phyloP scores from a whole-genome alignment of 306 rosid species.

The Fagus sylvatica region DNA sequence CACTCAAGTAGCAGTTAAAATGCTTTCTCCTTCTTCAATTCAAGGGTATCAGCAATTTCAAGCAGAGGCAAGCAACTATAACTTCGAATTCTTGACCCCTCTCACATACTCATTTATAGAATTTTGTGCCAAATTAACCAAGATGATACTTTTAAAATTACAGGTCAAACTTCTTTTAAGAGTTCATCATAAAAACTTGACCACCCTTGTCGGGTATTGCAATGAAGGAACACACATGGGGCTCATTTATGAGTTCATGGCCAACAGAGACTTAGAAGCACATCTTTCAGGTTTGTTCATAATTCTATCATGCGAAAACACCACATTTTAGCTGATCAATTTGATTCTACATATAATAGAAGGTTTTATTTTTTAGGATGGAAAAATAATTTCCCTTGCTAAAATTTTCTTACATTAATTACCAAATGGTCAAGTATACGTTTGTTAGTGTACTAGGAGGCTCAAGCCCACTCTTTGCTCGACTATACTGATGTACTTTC shows the following conservation, averaged over 20 bases:
- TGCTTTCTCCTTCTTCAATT: slow-evolving; percentile 40
- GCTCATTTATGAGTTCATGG: slow-evolving; percentile 42
- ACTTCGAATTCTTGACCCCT: not conserved
- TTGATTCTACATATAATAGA: no score
- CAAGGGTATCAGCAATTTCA: slow-evolving; percentile 50
- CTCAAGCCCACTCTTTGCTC: no score
- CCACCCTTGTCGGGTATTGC: slow-evolving; percentile 40
- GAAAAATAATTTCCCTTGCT: no score
- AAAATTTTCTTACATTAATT: no score
- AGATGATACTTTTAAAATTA: not conserved
- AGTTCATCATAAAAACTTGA: slow-evolving; percentile 40
- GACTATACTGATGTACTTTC: no score
- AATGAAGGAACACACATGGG: slow-evolving; percentile 28
- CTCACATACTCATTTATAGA: no score
- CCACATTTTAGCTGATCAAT: no score
- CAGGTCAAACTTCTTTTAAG: slow-evolving; percentile 30
- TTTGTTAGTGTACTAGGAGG: no score
- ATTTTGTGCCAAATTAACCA: no score
- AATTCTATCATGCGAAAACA: no score
- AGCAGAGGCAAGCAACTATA: slow-evolving; percentile 46
- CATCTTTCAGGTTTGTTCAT: slow-evolving; percentile 35
- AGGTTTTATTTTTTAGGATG: no score
- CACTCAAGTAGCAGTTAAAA: slow-evolving; percentile 57
- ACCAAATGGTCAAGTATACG: no score
- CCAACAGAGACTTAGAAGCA: slow-evolving; percentile 33